Base-by-base conservation (phyloP, 208 protist genomes). In the Crithidia mellificae region DNA sequence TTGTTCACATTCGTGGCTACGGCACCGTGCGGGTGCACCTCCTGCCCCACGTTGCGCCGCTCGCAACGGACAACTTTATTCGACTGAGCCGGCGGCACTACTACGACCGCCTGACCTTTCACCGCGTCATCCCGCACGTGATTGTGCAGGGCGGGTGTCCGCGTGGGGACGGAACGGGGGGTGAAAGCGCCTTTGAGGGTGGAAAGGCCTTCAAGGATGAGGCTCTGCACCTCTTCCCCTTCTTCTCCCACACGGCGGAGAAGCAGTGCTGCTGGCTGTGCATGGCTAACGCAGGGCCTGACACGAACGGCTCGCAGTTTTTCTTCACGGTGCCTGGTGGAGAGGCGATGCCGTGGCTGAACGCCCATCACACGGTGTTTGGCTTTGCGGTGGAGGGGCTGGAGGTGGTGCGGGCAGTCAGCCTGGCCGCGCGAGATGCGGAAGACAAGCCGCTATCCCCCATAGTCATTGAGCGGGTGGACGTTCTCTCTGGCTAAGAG, bases 1-100 rank as follows among this genome's bases (percentile, higher is more conserved):
- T 90, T 29, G 59, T 80, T n/a, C 76, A 84, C 54, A 72, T 92
- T 20, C 68, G 72, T 30, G 63, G 64, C 39, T 88, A 84, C 74
- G 84, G 84, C 63, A 80, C 63, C 14, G 63, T 93, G 34, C 74
- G 54, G n/a, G 50, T 99, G 8, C 62, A 88, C 59, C 86, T 99
- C 14, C 97, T 98, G 68, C 88, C 95, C 20, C 62, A 84, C 11
- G 83, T 98, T 53, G 73, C 77, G 17, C 98, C 98, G 8, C 96
- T 98, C 32, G 95, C 98, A 3, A 90, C 97, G 0, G 91, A 98
- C 54, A 99, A 99, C 90, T 99, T 99, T 83, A 77, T 82, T 44
- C 84, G 78, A 15, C 92, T 98, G 36, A 63, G 82, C 3, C 54
- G 70, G 19, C 87, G 87, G 63, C 84, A 77, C 6, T 98, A 98